Percentiles rank a stretch among this genome's conserved stretches.
These are phyloP conservation scores for Isatis lusitanica DNA, from an alignment of 441 rosid species.

Conservation along the genomic window DNA sequence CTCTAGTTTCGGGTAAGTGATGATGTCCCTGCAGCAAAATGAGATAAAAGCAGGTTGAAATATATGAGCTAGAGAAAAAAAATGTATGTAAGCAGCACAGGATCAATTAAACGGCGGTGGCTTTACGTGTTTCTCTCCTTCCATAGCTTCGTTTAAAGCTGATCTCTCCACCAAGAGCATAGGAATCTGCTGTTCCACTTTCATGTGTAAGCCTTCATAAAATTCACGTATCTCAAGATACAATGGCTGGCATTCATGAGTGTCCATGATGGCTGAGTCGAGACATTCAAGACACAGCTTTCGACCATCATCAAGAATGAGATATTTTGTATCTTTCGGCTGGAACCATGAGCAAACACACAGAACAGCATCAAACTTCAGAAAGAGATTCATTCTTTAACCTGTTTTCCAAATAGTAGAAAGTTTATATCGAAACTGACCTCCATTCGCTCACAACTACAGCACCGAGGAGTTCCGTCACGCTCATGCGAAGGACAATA, in stretches of 20 bases:
- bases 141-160: constrained; percentile 95
- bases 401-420: neutral
- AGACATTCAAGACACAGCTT: constrained; percentile 91
- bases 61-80: constrained; percentile 3
- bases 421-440: constrained; percentile 39
- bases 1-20: constrained; percentile 97
- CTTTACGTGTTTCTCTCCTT: constrained; percentile 86
- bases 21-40: constrained; percentile 70
- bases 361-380: neutral
- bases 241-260: constrained; percentile 88
- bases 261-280: constrained; percentile 89
- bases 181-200: constrained; percentile 83
- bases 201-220: constrained; percentile 92
- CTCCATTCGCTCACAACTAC: constrained; percentile 99
- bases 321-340: constrained; percentile 65
- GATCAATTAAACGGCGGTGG: neutral
- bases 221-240: constrained; percentile 83
- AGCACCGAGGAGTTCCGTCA: constrained; percentile 90
- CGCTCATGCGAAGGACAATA: constrained; percentile 92
- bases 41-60: neutral
- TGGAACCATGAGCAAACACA: constrained; percentile 41
- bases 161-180: constrained; percentile 90
- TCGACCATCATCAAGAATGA: constrained; percentile 91
- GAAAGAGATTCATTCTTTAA: neutral
- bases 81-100: neutral